Evolutionary conservation across 176 grass and related monocot genomes (phyloP), one percentile per base, ranked within the genome.

Genomic region (Rhynchospora tenuis): DNA sequence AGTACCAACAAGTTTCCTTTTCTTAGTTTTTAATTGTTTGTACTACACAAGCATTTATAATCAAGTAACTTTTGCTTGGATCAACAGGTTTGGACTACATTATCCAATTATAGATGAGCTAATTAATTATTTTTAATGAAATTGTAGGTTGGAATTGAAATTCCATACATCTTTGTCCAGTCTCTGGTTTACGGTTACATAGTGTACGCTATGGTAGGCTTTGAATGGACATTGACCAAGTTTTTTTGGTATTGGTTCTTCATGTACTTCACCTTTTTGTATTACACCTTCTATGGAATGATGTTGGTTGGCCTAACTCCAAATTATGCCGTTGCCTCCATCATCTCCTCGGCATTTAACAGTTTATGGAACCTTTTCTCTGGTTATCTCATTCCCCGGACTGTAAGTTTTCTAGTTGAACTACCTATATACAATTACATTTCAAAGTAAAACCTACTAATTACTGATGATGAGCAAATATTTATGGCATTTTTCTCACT

Each of bases 181-280:
- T 47, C 84, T 10, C 7, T 90, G 38, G 78, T 93, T 78, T 97
- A 97, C 50, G 89, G 84, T 97, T n/a, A 73, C 91, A 43, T 89
- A 94, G 17, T 97, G 94, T 56, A 74, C 86, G 1, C 88, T 97
- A 91, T 90, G 91, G 33, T 38, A 68, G 90, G 86, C 4, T 97
- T 91, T 16, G 87, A 97, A 73, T 97, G 94, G 94, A 94, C 94
- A 9, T 87, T 44, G 29, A 86, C 75, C 33, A 97, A 97, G 51
- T 94, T 94, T 80, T 94, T 97, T 73, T 97, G 91, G 94, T 97
- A 89, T 62, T 24, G 91, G 58, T 97, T 93, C 84, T 93, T 97
- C 80, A 93, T 93, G 90, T 97, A 91, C 77, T 97, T 93, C 90
- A 97, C 93, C 38, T 81, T 97, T 54, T 64, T 90, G 3, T 97